Percentiles rank a stretch among this genome's conserved stretches.
Evolutionary conservation across 768 basidiomycete species (phyloP).

Genomic region (Amanita pseudoporphyria): DNA sequence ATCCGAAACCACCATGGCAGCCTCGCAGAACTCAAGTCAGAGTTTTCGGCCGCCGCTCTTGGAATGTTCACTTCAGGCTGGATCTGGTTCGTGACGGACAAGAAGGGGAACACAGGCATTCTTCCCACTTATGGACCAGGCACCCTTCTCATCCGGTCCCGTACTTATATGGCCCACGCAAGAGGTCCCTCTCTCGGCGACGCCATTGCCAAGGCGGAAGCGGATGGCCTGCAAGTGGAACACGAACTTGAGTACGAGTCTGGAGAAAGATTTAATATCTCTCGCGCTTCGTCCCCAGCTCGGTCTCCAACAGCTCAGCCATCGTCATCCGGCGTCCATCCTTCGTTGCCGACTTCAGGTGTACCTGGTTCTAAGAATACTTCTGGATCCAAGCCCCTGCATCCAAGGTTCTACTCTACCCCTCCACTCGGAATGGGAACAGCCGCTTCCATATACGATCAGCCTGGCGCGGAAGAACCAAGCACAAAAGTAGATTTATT

Average conservation of each 20-base stretch:
- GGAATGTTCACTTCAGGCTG: conserved; percentile 78
- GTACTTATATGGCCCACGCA: conserved; percentile 24
- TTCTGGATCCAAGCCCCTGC: conserved; percentile 6
- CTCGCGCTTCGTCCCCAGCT: conserved; percentile 13
- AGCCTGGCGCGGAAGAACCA: conserved; percentile 8
- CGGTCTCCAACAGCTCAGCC: conserved; percentile 15
- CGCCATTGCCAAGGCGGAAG: background rate
- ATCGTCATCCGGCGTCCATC: conserved; percentile 20
- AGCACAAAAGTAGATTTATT: conserved; percentile 16
- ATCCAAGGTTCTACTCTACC: background rate
- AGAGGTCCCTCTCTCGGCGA: conserved; percentile 11
- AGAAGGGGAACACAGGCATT: conserved; percentile 49
- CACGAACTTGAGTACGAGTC: conserved; percentile 4
- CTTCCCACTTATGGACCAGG: conserved; percentile 85
- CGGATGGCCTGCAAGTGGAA: conserved; percentile 2
- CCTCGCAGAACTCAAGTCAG: conserved; percentile 59
- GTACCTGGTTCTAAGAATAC: conserved; percentile 22
- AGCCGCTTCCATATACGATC: conserved; percentile 13
- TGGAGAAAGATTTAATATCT: background rate
- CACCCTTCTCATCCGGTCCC: conserved; percentile 71
- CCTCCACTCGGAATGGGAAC: background rate
- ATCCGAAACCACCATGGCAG: conserved; percentile 51
- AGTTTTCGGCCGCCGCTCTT: conserved; percentile 63
- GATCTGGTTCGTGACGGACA: conserved; percentile 82
- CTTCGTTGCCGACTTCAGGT: conserved; percentile 36